Percentiles rank a stretch among this genome's conserved stretches.
Conservation (phyloP, 169 alveolate genomes). For the Plasmodium relictum region DNA sequence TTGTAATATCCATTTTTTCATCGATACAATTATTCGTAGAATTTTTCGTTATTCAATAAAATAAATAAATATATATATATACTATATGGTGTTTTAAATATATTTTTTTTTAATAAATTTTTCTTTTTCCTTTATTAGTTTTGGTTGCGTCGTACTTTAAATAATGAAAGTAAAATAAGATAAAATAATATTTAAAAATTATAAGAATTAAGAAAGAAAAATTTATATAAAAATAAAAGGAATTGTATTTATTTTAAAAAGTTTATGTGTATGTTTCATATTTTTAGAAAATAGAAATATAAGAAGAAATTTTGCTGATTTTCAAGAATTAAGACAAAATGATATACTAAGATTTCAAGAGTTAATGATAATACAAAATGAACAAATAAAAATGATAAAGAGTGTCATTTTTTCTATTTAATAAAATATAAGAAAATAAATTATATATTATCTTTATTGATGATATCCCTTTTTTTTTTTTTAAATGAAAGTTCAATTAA, state of each 20-base stretch:
- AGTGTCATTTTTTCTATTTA: slow-evolving; percentile 11
- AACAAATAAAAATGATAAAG: slow-evolving; percentile 49
- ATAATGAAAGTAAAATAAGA: slow-evolving; percentile 36
- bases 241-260: too few relatives aligned
- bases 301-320: slow-evolving; percentile 63
- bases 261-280: not conserved
- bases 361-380: slow-evolving; percentile 68
- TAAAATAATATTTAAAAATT: not conserved
- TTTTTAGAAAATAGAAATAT: slow-evolving; percentile 42
- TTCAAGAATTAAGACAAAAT: slow-evolving; percentile 65
- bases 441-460: not conserved
- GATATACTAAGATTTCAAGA: slow-evolving; percentile 57
- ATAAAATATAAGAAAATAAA: not conserved
- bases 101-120: not conserved
- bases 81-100: not conserved
- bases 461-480: not conserved
- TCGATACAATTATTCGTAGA: too few relatives aligned
- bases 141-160: slow-evolving; percentile 35
- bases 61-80: not conserved
- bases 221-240: not conserved
- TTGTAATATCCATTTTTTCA: too few relatives aligned
- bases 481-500: not conserved
- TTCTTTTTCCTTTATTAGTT: slow-evolving; percentile 20
- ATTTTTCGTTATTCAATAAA: not conserved
- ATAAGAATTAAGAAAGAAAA: slow-evolving; percentile 4